Percentiles rank a stretch among this genome's conserved stretches.
These are phyloP conservation scores for Alternaria sp. DNA, from an alignment of 2,329 filamentous ascomycete species.

Conservation along the genomic window DNA sequence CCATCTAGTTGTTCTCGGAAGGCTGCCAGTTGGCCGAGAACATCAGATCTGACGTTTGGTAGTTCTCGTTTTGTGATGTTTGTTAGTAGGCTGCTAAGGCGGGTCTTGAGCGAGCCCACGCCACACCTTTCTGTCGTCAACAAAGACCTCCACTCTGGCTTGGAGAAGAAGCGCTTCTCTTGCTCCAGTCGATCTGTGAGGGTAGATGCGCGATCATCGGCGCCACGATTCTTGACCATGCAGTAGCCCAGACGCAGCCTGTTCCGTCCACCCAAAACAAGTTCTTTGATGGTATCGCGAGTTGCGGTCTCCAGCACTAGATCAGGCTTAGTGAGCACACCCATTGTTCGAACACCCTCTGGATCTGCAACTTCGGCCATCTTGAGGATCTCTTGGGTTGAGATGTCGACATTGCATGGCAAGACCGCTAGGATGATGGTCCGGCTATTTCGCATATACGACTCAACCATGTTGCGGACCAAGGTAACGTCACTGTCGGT, in stretches of 20 bases:
- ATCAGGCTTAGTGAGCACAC: constrained; percentile 49
- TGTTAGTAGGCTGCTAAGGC: neutral
- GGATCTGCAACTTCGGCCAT: constrained; percentile 35
- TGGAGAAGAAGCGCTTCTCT: neutral
- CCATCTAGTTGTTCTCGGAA: constrained; percentile 25
- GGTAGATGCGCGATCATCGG: constrained; percentile 28
- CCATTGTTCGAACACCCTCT: constrained; percentile 42
- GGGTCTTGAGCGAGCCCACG: constrained; percentile 1
- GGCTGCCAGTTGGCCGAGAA: neutral
- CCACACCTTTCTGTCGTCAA: neutral
- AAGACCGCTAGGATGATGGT: constrained; percentile 30
- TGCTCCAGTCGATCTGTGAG: neutral
- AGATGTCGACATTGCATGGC: constrained; percentile 47
- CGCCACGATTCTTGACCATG: constrained; percentile 40
- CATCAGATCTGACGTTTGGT: neutral
- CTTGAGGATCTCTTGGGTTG: constrained; percentile 6
- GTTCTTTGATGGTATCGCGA: constrained; percentile 24
- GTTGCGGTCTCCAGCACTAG: constrained; percentile 32
- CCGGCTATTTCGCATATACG: constrained; percentile 24
- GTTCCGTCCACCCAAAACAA: constrained; percentile 29
- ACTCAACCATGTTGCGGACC: constrained; percentile 21
- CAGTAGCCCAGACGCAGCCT: constrained; percentile 36
- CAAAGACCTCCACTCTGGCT: neutral
- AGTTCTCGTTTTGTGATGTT: constrained; percentile 3
- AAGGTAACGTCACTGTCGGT: constrained; percentile 19